A percentile compares a stretch with the other conserved stretches of the same genome.
Conservation (phyloP, 306 rosid species). For the Dalbergia cochinchinensis region DNA sequence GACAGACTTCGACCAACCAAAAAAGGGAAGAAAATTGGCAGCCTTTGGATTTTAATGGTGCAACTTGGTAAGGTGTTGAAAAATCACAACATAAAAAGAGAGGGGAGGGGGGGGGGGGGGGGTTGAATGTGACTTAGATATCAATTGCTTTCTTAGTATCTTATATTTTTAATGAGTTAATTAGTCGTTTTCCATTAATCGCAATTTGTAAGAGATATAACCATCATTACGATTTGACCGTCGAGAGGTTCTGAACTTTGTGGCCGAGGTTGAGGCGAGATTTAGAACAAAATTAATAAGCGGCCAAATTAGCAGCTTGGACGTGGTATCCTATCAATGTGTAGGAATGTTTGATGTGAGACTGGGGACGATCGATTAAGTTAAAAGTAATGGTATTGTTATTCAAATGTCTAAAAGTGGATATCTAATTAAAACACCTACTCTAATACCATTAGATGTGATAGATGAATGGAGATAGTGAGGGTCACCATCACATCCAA, state of each 20-base stretch:
- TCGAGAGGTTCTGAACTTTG: background rate
- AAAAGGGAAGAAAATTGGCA: background rate
- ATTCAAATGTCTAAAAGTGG: too few species aligned
- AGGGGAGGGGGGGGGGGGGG: too few species aligned
- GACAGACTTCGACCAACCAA: too few species aligned
- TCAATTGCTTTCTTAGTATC: background rate
- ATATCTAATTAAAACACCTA: too few species aligned
- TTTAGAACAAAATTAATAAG: background rate
- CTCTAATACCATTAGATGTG: too few species aligned
- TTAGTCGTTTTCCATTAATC: slow-evolving; percentile 17
- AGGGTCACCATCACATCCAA: too few species aligned
- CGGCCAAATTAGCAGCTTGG: background rate
- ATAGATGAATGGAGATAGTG: too few species aligned
- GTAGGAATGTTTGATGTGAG: background rate
- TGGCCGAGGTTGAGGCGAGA: background rate
- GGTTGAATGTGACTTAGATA: background rate
- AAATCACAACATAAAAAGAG: too few species aligned
- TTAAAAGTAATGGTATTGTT: too few species aligned
- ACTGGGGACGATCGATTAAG: background rate
- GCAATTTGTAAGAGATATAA: slow-evolving; percentile 5
- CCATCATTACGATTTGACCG: slow-evolving; percentile 28
- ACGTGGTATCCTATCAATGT: background rate
- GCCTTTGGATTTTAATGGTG: background rate
- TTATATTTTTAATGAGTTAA: background rate
- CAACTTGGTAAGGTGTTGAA: background rate